Evolutionary conservation across 2,329 filamentous ascomycete genomes (phyloP), one percentile per base, ranked within the genome.

Genomic region (Aspergillus costaricaensis): DNA sequence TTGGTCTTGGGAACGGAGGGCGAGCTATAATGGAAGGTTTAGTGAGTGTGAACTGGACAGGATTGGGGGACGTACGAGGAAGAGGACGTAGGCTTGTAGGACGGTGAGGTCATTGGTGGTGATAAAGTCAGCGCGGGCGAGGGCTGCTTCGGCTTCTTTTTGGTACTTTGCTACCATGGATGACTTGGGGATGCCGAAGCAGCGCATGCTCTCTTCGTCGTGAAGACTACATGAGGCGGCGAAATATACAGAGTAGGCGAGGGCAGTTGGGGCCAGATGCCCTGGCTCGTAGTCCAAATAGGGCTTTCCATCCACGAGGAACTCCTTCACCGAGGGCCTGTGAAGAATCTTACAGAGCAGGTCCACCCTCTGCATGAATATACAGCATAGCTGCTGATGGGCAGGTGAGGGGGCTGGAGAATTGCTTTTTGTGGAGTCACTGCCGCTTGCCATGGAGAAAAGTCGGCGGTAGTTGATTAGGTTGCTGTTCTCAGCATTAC

Each of bases 341-440:
- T 75, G 72, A 5, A 74, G 38, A 9, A 75, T 66, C 54, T 74
- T 74, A 55, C 74, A 72, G 6, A 72, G 53, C 4, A 72, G 73
- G 53, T 75, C 70, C 14, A 74, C 68, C 27, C 68, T 70, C 2
- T 58, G 51, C 12, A 74, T 15, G 50, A 67, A 75, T 6, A 72
- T 62, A 5, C 71, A 66, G 43, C 62, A 68, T 10, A 75, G 58
- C 9, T 58, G 65, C 23, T 57, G 53, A 43, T 47, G 53, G 19
- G 25, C 30, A 8, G 25, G 19, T 3, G 39, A 55, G n/a, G 39
- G 9, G 14, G 12, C 23, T 6, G 25, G 25, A 10, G 27, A 23
- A 19, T 38, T 41, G n/a, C 53, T 27, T 12, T 43, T 44, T 9
- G 25, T 23, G 4, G 39, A 21, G 10, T 19, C 53, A 19, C 30